phyloP scores from a whole-genome alignment of 2,329 filamentous ascomycete genomes.

The Zelopaecilomyces penicillatus region DNA sequence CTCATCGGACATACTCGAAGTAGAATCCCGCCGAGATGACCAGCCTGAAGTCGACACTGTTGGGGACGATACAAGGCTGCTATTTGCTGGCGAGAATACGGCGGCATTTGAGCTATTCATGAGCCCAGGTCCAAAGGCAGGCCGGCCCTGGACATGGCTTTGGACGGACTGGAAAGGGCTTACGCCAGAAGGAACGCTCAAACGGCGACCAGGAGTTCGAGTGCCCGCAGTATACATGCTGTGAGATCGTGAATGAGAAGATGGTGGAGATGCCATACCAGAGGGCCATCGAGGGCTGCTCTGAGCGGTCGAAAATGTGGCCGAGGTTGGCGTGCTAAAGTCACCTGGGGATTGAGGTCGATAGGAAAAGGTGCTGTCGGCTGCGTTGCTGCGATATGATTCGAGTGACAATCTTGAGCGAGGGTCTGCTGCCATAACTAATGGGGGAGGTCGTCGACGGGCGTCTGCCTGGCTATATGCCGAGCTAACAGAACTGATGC shows the following conservation, averaged over 20 bases:
- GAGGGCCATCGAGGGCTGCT: conserved; percentile 70
- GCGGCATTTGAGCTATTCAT: conserved; percentile 46
- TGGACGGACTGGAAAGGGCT: conserved; percentile 67
- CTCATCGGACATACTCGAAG: conserved; percentile 55
- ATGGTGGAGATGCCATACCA: conserved; percentile 62
- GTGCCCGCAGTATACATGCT: conserved; percentile 61
- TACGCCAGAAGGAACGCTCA: conserved; percentile 71
- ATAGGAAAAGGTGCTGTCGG: conserved; percentile 55
- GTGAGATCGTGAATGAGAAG: conserved; percentile 58
- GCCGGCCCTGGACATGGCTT: conserved; percentile 45
- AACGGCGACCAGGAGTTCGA: conserved; percentile 60
- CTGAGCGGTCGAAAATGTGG: conserved; percentile 68
- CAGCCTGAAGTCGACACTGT: conserved; percentile 55
- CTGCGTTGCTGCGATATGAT: conserved; percentile 51
- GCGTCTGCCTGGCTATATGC: conserved; percentile 59
- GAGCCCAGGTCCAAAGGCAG: conserved; percentile 45
- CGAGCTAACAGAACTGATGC: conserved; percentile 58
- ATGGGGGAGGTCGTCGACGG: conserved; percentile 66
- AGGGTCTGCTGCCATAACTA: conserved; percentile 72
- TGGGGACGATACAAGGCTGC: conserved; percentile 56
- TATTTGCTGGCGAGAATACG: conserved; percentile 47
- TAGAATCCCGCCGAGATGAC: conserved; percentile 54
- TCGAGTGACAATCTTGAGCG: conserved; percentile 61
- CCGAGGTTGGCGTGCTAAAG: conserved; percentile 75
- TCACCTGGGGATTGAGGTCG: conserved; percentile 62